Evolutionary conservation across 2,329 filamentous ascomycete genomes (phyloP).

Genomic region (Neonectria punicea): DNA sequence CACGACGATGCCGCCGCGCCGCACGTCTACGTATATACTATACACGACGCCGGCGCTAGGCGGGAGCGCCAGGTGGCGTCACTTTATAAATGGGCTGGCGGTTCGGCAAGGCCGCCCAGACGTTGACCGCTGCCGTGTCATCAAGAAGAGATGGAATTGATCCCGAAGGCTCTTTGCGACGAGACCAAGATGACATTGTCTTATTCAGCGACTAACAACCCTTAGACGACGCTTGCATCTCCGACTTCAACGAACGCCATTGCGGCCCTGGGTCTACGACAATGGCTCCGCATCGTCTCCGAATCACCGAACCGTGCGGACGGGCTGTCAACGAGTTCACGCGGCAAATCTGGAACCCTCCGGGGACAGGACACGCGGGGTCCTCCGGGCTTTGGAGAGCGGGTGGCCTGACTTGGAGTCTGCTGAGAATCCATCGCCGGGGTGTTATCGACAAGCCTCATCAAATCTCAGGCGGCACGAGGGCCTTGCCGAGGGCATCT

Average conservation of each 20-base stretch:
- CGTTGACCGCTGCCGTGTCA: not conserved
- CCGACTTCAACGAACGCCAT: not conserved
- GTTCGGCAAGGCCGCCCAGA: slow-evolving; percentile 3
- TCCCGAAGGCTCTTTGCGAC: not conserved
- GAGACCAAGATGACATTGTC: not conserved
- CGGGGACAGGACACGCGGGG: slow-evolving; percentile 3
- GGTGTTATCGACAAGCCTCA: slow-evolving; percentile 1
- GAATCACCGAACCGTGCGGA: not conserved
- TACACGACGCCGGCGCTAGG: slow-evolving; percentile 5
- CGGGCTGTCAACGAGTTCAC: slow-evolving; percentile 13
- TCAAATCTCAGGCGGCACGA: not conserved
- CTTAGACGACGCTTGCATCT: not conserved
- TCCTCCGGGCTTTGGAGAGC: slow-evolving; percentile 8
- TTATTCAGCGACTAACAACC: not conserved
- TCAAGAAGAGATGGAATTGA: not conserved
- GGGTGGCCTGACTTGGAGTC: slow-evolving; percentile 16
- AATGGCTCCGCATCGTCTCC: not conserved
- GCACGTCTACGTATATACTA: not conserved
- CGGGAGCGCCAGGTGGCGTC: slow-evolving; percentile 15
- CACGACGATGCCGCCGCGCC: slow-evolving; percentile 6
- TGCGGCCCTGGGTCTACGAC: not conserved
- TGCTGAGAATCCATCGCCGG: slow-evolving; percentile 13
- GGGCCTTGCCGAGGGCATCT: slow-evolving; percentile 4
- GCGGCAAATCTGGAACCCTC: slow-evolving; percentile 5
- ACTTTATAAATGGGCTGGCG: not conserved